These are phyloP conservation scores for Eimeria maxima DNA, from an alignment of 169 alveolate species.

Conservation along the genomic window DNA sequence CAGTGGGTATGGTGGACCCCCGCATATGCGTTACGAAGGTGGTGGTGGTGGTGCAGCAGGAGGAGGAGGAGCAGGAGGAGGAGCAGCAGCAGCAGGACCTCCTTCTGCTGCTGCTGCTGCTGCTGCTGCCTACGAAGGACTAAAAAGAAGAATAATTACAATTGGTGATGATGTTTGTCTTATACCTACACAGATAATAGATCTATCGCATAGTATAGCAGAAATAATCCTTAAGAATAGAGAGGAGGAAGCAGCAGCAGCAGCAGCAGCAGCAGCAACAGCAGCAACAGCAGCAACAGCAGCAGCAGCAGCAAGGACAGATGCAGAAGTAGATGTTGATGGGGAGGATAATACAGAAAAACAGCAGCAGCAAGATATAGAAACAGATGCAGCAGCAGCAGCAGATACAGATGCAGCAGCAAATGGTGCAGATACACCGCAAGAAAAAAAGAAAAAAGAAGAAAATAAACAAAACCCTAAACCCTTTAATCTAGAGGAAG, in stretches of 20 bases:
- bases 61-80: no score
- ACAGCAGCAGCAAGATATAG: neutral
- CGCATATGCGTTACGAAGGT: no score
- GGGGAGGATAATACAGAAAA: neutral
- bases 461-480: neutral
- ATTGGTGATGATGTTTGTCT: constrained; percentile 16
- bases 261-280: neutral
- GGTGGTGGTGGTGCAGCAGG: no score
- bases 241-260: neutral
- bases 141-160: neutral
- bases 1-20: neutral
- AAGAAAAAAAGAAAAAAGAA: neutral
- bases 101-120: neutral
- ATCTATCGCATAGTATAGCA: neutral
- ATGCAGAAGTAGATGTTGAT: neutral
- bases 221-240: neutral
- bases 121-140: neutral
- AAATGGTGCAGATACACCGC: neutral
- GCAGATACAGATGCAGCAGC: neutral
- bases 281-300: neutral
- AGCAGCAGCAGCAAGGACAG: no score
- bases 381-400: no score
- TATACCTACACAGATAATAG: constrained; percentile 5
- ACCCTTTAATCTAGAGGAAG: neutral
- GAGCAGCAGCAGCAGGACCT: no score